Percentiles rank a stretch among this genome's conserved stretches.
phyloP scores from a whole-genome alignment of 345 rosid genomes.

The Laguncularia racemosa region DNA sequence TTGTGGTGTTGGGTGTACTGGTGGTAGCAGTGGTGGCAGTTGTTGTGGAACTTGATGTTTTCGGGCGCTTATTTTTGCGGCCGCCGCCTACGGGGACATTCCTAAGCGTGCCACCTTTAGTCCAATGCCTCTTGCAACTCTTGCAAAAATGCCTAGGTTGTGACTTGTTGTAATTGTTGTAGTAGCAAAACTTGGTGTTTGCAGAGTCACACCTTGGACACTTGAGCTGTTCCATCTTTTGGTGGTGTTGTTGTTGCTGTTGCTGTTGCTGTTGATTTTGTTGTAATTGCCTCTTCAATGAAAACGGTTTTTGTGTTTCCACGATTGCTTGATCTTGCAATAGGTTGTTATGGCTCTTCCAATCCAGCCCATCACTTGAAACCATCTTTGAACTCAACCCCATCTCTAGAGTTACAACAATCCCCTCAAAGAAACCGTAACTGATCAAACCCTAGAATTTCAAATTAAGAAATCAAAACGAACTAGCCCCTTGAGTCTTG shows the following conservation, averaged over 20 bases:
- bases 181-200: constrained; percentile 92
- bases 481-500: constrained; percentile 32
- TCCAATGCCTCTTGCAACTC: constrained; percentile 94
- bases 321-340: constrained; percentile 26
- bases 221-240: constrained; percentile 46
- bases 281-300: constrained; percentile 21
- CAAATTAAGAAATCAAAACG: background rate
- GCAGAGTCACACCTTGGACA: constrained; percentile 90
- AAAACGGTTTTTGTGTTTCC: constrained; percentile 24
- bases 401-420: background rate
- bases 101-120: constrained; percentile 81
- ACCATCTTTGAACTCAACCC: constrained; percentile 38
- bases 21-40: background rate
- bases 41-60: constrained; percentile 13
- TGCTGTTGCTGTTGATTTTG: constrained; percentile 13
- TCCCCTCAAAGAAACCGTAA: background rate
- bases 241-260: constrained; percentile 13
- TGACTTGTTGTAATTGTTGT: constrained; percentile 80
- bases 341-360: constrained; percentile 27
- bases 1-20: background rate
- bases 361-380: constrained; percentile 32
- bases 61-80: constrained; percentile 64
- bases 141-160: constrained; percentile 93
- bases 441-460: background rate
- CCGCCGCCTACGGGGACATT: constrained; percentile 90